phyloP scores from a whole-genome alignment of 1,284 basidiomycete species.

The Anthracocystis panici-leucophaei region DNA sequence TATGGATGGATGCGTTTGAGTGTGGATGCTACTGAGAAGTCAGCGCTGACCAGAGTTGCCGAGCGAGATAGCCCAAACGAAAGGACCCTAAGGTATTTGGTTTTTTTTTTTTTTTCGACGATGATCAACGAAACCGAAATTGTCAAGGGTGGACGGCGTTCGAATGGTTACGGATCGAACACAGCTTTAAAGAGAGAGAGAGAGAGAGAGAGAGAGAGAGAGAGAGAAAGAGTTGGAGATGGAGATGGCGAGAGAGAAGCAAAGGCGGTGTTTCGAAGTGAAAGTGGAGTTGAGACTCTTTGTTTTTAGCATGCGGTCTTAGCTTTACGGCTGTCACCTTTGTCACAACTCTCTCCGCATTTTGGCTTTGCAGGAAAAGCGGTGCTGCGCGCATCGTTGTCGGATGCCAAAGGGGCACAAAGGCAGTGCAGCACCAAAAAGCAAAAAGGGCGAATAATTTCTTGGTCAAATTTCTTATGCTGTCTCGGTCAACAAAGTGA shows the following conservation, averaged over 20 bases:
- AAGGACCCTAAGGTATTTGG: neutral
- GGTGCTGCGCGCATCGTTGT: slow-evolving; percentile 6
- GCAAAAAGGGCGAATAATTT: too few relatives aligned
- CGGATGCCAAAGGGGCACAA: neutral
- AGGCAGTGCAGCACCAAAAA: slow-evolving; percentile 5
- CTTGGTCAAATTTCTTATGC: too few relatives aligned
- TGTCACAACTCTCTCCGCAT: neutral
- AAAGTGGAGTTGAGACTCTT: too few relatives aligned
- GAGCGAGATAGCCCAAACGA: slow-evolving; percentile 13
- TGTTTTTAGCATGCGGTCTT: too few relatives aligned
- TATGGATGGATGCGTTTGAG: too few relatives aligned
- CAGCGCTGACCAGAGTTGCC: slow-evolving; percentile 2
- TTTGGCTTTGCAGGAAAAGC: neutral
- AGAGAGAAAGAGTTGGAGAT: too few relatives aligned
- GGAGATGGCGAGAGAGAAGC: too few relatives aligned
- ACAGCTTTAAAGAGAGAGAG: neutral
- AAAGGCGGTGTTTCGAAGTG: too few relatives aligned
- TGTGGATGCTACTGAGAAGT: neutral
- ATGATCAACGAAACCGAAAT: neutral
- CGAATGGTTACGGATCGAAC: neutral
- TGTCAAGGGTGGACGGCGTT: neutral
- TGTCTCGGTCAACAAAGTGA: neutral
- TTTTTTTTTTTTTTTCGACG: neutral
- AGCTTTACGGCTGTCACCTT: too few relatives aligned
- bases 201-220: neutral